Evolutionary conservation across 208 protist species (phyloP), one percentile per base, ranked within the genome.

Genomic region (Trypanosomatidae sp.): DNA sequence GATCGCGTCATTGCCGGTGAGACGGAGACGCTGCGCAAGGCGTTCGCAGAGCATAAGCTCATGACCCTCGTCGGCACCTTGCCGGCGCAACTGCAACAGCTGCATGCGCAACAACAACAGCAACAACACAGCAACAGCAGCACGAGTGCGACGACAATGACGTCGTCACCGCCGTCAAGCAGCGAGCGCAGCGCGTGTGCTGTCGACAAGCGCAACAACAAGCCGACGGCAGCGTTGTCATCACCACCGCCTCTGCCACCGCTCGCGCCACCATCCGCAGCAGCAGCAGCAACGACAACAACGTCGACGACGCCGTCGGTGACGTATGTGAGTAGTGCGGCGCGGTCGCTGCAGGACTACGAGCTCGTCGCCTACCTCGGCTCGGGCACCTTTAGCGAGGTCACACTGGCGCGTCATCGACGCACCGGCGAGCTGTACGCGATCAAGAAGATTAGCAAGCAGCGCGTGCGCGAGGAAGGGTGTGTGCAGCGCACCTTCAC

Each of bases 381-480:
- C 39, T 70, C 35, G 24, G 83, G 83, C 37, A 75, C 73, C 35
- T 92, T 92, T 53, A 75, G 78, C 3, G 83, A 92, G 51, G 83
- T 92, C 19, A 92, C 83, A 8, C 60, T 92, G 22, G 83, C 83
- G 18, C 67, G 83, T 19, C 71, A 76, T 47, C 65, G 68, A 7
- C 37, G 49, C n/a, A 88, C 71, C 6, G 30, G 57, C 5, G 61
- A 81, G 45, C 60, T 83, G n/a, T 92, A 70, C 54, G 78, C 83
- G 0, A 62, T 92, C 18, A 92, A 92, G 49, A 88, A 86, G 37
- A 92, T 92, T 43, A 83, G 66, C 0, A 92, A 92, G 56, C 57
- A 66, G 56, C 80, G 81, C 39, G 72, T 92, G 52, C 54, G 69
- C 37, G 67, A 92, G 60, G 75, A 76, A 33, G 70, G 72, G 37